Base-by-base conservation (phyloP, 257 asterid genomes). In the Lycium ferocissimum region DNA sequence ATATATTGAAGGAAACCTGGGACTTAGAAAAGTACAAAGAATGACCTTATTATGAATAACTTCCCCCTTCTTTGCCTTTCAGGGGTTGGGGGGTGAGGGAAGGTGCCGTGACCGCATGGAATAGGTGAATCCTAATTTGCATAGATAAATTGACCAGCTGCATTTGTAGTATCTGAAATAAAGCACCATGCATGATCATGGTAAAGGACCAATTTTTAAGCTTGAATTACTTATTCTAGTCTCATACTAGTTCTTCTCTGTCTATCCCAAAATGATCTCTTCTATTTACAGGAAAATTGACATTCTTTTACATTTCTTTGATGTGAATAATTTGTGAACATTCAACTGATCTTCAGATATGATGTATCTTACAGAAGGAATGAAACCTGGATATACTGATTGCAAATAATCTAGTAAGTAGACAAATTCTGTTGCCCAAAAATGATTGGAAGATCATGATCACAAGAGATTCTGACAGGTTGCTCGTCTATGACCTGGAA, bases 401-500 rank as follows among this genome's bases (percentile, higher is more conserved):
- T 40, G 15, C 26, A 78, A 53, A 26, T 78, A 78, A 53, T 78
- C 65, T 53, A 51, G 49, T 51, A 51, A 76, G 47, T 78, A 53
- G 49, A 53, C 26, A 53, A 49, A 14, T 78, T 78, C 15, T 78
- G 82, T 56, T 78, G 26, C 65, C 43, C 62, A 78, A 78, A 76
- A 78, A 53, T 33, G 82, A 33, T 26, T 78, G 62, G 65, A 78
- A 51, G 82, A 53, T 53, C 26, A 7, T 78, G 82, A 53, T 78
- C 61, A 53, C 47, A 51, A 78, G 5, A 53, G 40, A 53, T 78
- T 33, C 65, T 26, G 17, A 78, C 82, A 51, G 49, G 82, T 78
- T 78, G 10, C 82, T 78, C 51, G 65, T 78, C 49, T 78, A 78
- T 53, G 82, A 54, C 47, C 62, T 78, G 49, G 82, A 78, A 78